phyloP scores from a whole-genome alignment of 352 stramenopile species.

The Aphanomyces cochlioides region DNA sequence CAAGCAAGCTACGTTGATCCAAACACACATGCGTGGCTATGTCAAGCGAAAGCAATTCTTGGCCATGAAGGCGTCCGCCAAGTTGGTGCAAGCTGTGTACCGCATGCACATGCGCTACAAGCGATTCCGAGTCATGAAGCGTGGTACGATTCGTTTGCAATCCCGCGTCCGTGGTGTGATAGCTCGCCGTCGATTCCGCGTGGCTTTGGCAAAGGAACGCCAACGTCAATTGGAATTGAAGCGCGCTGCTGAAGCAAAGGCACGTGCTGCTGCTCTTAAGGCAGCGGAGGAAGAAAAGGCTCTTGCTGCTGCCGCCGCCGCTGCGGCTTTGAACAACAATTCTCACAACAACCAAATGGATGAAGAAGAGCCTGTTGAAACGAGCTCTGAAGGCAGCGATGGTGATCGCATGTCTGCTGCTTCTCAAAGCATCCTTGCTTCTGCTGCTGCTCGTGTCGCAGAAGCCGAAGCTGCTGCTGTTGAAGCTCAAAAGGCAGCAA shows the following conservation, averaged over 20 bases:
- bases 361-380: slow-evolving; percentile 10
- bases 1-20: slow-evolving; percentile 66
- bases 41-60: slow-evolving; percentile 57
- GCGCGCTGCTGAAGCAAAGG: slow-evolving; percentile 8
- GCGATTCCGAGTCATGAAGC: slow-evolving; percentile 48
- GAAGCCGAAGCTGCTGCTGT: slow-evolving; percentile 64
- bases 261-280: slow-evolving; percentile 3
- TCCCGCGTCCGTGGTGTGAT: slow-evolving; percentile 28
- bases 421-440: slow-evolving; percentile 7
- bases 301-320: not conserved
- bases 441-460: slow-evolving; percentile 62
- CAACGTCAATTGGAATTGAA: slow-evolving; percentile 1
- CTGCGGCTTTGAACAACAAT: not conserved
- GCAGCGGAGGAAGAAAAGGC: not conserved
- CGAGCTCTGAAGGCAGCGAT: slow-evolving; percentile 17
- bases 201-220: slow-evolving; percentile 10
- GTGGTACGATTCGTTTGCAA: slow-evolving; percentile 53
- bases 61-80: slow-evolving; percentile 40
- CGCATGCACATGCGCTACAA: slow-evolving; percentile 41
- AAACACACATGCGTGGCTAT: slow-evolving; percentile 67
- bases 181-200: slow-evolving; percentile 3
- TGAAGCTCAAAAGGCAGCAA: slow-evolving; percentile 65
- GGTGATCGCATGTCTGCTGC: slow-evolving; percentile 7
- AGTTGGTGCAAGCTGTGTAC: slow-evolving; percentile 51
- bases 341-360: slow-evolving; percentile 4